Base-by-base conservation (phyloP, 495 filamentous ascomycete species). In the Penicillium paradoxum region DNA sequence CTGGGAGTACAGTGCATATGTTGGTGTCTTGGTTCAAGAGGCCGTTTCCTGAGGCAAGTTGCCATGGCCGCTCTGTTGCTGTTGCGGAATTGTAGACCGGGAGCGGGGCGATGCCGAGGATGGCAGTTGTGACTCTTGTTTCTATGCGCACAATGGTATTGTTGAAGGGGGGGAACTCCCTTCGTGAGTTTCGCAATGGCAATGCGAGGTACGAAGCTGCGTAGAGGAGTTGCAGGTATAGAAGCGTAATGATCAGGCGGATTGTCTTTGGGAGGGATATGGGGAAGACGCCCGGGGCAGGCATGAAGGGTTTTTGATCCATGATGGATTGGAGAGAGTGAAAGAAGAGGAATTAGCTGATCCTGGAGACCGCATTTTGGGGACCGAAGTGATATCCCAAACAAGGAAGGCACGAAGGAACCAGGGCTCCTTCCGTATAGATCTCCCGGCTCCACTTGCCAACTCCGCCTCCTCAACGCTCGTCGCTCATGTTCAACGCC, bases 211-310 rank as follows among this genome's bases (percentile, higher is more conserved):
- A 54, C n/a, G 60, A 64, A n/a, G 54, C 18, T 9, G 21, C 36
- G 51, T 64, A 62, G 34, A 64, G 38, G 18, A 62, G 6, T 27
- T 66, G 63, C 9, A 65, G 56, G 54, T 59, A 62, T 57, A 62
- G 21, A 27, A 25, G 6, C 59, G 41, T 21, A 49, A 18, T 4
- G 25, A 58, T 54, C 25, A 66, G 60, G 17, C 39, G 32, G 38
- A 54, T 25, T 18, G 54, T 51, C 11, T 40, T 59, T 15, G 6
- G 14, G 34, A 62, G 39, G 25, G 51, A 34, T 19, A 66, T 49
- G 10, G 58, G 60, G 25, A 64, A 53, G n/a, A 44, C 27, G 17
- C 46, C 46, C 17, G 24, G 9, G 24, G 49, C n/a, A 37, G 34
- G 13, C 17, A 4, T 17, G 9, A 43, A 34, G 7, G 14, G 19